Conservation (phyloP, 169 alveolate genomes). For the Eimeria tenella region DNA sequence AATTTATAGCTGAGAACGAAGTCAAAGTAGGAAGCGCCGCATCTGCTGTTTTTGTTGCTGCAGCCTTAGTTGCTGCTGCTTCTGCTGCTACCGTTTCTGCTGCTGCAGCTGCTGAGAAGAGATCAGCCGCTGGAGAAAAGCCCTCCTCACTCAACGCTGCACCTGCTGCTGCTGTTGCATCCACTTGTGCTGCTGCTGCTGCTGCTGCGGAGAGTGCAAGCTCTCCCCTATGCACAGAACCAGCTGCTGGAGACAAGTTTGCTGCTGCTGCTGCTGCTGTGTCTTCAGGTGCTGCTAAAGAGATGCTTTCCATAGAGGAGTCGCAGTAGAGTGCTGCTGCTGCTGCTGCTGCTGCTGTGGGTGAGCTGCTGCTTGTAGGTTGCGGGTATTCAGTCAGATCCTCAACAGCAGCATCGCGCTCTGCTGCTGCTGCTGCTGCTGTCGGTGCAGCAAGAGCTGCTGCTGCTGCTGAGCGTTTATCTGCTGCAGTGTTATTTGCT, state of each 20-base stretch:
- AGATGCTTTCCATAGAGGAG: neutral
- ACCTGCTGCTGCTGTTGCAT: neutral
- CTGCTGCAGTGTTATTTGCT: too few relatives aligned
- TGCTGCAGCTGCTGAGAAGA: neutral
- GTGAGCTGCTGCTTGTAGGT: too few relatives aligned
- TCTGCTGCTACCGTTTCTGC: neutral
- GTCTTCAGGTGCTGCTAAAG: neutral
- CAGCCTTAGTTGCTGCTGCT: neutral
- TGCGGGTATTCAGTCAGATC: too few relatives aligned
- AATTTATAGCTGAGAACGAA: neutral
- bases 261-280: neutral
- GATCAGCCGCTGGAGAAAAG: too few relatives aligned
- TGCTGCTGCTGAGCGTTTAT: too few relatives aligned
- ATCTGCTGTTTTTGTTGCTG: neutral
- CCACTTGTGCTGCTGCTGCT: neutral
- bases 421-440: too few relatives aligned
- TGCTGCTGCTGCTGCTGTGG: slow-evolving; percentile 5
- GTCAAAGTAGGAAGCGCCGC: neutral
- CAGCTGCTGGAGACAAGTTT: neutral
- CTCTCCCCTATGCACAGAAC: neutral
- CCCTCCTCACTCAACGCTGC: too few relatives aligned
- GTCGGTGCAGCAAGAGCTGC: neutral
- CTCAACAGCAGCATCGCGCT: too few relatives aligned
- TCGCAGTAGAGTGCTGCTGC: neutral
- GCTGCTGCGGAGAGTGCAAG: neutral